Conservation (phyloP, 352 stramenopile genomes). For the Globisporangium yorkense region DNA sequence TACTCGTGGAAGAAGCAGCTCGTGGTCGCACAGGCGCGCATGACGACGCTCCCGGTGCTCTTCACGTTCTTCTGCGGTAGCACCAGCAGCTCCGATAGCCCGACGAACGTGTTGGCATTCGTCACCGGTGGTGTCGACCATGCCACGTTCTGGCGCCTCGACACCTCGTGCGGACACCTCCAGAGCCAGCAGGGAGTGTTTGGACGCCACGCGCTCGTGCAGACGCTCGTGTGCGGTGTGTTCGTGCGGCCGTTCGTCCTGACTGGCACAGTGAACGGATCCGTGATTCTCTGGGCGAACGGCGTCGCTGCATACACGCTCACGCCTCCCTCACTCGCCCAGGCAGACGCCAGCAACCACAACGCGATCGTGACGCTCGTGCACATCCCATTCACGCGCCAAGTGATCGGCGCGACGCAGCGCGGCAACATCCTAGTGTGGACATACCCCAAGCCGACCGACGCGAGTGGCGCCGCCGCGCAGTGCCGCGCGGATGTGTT, state of each 20-base stretch:
- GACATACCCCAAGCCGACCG: slow-evolving; percentile 18
- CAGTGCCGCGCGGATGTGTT: slow-evolving; percentile 25
- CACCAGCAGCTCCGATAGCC: not conserved
- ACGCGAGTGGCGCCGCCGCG: not conserved
- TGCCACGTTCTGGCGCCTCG: slow-evolving; percentile 56
- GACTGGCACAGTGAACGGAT: slow-evolving; percentile 42
- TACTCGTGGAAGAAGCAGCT: slow-evolving; percentile 36
- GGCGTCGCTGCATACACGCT: slow-evolving; percentile 40
- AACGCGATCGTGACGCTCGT: slow-evolving; percentile 31
- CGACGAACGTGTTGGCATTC: slow-evolving; percentile 18
- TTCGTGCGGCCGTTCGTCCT: slow-evolving; percentile 41
- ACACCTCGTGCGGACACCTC: slow-evolving; percentile 39
- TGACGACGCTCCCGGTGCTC: slow-evolving; percentile 48
- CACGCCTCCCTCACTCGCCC: slow-evolving; percentile 2
- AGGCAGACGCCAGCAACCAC: not conserved
- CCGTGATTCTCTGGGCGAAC: slow-evolving; percentile 52
- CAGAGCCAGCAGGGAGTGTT: slow-evolving; percentile 56
- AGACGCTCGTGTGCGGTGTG: slow-evolving; percentile 39
- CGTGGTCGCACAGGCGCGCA: slow-evolving; percentile 25
- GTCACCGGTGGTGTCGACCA: slow-evolving; percentile 69
- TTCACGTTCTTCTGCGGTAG: slow-evolving; percentile 41
- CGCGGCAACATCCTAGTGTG: slow-evolving; percentile 31
- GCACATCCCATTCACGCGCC: slow-evolving; percentile 25
- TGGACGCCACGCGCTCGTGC: slow-evolving; percentile 47
- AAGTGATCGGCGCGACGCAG: slow-evolving; percentile 34